Evolutionary conservation across 768 basidiomycete genomes (phyloP), one percentile per base, ranked within the genome.

Genomic region (Gyrodon lividus): DNA sequence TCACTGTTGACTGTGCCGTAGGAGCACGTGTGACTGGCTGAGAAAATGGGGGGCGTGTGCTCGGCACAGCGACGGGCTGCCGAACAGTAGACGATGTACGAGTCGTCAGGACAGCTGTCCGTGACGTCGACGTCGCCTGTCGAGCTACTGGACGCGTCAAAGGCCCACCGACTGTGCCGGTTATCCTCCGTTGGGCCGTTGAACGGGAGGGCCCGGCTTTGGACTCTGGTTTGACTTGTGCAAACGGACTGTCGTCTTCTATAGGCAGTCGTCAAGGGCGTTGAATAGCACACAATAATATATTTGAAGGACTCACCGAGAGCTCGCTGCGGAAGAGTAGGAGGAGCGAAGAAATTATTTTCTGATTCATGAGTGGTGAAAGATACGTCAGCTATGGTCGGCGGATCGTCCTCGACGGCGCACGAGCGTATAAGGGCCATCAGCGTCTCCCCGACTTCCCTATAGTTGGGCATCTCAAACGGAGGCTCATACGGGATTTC

Each of bases 401-500:
- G 54, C 13, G 47, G 60, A 19, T 65, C 56, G 10, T 76, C 74
- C 17, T 76, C 74, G 7, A 70, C 41, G 4, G 60, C 52, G 40
- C 68, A 60, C 6, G 70, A 69, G 26, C 70, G 73, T 45, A 70
- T 72, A 22, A 73, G 58, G 8, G 64, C 56, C 43, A 74, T 68
- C 1, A 80, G 37, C 4, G 55, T 62, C 24, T 59, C 59, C 0
- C 79, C 79, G 17, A 76, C 58, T 23, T 69, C 63, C 57, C 63
- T 73, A 55, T 78, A 81, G 48, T 81, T 68, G 13, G 80, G 79
- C 59, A 79, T 65, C 45, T 78, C 77, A 49, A 80, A 79, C 5
- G 68, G 68, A 13, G 76, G 76, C 49, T 75, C 74, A 49, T 74
- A 81, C 6, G 72, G 69, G 35, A 57, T 54, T 17, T 74, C 79